phyloP scores from a whole-genome alignment of 352 stramenopile genomes.

The Globisporangium radiosum region DNA sequence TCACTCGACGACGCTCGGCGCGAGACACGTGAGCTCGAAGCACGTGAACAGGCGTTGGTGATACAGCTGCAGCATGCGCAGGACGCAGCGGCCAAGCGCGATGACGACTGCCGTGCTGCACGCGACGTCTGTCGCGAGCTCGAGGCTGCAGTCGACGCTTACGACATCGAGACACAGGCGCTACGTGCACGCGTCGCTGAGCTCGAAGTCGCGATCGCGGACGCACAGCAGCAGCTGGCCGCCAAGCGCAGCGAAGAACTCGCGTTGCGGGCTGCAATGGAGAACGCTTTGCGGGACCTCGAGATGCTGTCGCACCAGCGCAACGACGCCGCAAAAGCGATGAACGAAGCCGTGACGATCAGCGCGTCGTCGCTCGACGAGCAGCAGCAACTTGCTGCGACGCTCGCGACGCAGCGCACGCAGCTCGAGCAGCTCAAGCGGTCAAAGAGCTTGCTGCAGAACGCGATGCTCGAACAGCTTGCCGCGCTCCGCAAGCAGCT shows the following conservation, averaged over 20 bases:
- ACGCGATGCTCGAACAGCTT: constrained; percentile 80
- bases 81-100: constrained; percentile 21
- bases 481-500: constrained; percentile 70
- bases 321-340: constrained; percentile 70
- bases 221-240: constrained; percentile 32
- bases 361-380: constrained; percentile 75
- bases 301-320: constrained; percentile 57
- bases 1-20: constrained; percentile 30
- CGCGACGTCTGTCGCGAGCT: constrained; percentile 46
- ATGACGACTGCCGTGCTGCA: constrained; percentile 48
- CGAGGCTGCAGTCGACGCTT: constrained; percentile 32
- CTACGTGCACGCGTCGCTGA: constrained; percentile 17
- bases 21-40: constrained; percentile 21
- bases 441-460: constrained; percentile 71
- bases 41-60: constrained; percentile 26
- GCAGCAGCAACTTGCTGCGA: constrained; percentile 53
- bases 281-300: constrained; percentile 55
- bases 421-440: constrained; percentile 75
- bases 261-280: constrained; percentile 55
- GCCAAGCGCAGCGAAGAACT: constrained; percentile 43
- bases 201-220: constrained; percentile 21
- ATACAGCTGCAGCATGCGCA: constrained; percentile 28
- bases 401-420: constrained; percentile 52
- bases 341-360: constrained; percentile 83
- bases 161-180: constrained; percentile 21